A percentile compares a stretch with the other conserved stretches of the same genome.
These are phyloP conservation scores for Plasmopara halstedii DNA, from an alignment of 352 stramenopile genomes.

Conservation along the genomic window DNA sequence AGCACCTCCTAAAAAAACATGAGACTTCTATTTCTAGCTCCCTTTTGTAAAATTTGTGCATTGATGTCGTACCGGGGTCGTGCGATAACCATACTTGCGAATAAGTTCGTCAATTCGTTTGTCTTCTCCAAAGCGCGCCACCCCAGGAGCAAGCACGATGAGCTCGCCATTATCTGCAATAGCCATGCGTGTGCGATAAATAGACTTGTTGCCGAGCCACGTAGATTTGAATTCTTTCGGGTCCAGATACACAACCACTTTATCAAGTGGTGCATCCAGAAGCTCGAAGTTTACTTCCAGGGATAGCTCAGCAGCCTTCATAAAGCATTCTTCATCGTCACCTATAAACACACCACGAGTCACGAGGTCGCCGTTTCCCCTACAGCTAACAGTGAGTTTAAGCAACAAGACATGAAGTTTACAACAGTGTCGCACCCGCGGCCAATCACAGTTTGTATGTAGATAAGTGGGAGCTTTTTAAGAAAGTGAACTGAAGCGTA, in stretches of 20 bases:
- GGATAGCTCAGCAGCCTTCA: constrained; percentile 90
- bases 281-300: constrained; percentile 96
- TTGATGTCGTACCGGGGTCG: constrained; percentile 74
- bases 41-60: neutral
- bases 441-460: constrained; percentile 95
- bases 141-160: constrained; percentile 91
- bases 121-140: constrained; percentile 94
- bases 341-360: constrained; percentile 93
- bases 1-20: constrained; percentile 76
- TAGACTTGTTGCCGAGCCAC: constrained; percentile 97
- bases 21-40: constrained; percentile 4
- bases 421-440: constrained; percentile 32
- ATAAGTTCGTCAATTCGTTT: constrained; percentile 93
- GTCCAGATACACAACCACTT: constrained; percentile 96
- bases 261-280: constrained; percentile 85
- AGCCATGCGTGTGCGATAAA: constrained; percentile 96
- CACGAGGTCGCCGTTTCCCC: constrained; percentile 51
- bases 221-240: constrained; percentile 96
- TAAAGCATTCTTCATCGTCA: constrained; percentile 94
- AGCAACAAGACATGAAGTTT: neutral
- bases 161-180: constrained; percentile 94
- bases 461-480: constrained; percentile 87
- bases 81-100: constrained; percentile 94
- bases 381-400: constrained; percentile 10
- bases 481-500: constrained; percentile 92